Base-by-base conservation (phyloP, 2,329 filamentous ascomycete genomes). In the Neofusicoccum kwambonambiense region DNA sequence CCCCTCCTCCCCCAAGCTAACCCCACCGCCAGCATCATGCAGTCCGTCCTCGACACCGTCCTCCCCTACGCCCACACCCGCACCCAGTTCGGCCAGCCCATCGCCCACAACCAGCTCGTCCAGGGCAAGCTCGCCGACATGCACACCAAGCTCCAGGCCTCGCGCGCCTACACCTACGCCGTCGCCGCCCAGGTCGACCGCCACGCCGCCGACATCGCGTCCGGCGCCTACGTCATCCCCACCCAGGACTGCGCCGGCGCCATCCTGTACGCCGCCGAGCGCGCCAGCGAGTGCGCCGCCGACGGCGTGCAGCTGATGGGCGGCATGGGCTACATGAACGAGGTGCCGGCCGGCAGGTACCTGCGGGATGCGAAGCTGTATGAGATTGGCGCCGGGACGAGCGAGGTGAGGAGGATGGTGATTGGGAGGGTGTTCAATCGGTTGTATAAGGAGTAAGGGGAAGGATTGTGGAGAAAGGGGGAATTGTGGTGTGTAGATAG, bases 321-420 rank as follows among this genome's bases (percentile, higher is more conserved):
- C 17, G 95, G 94, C 0, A 98, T 94, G 87, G 94, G 94, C 3
- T 98, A 98, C 74, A 87, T 96, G 70, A 96, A 97, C 77, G 95
- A 99, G 80, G 92, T 98, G 81, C 89, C 92, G 0, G 93, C 92
- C 0, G 96, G 93, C 22, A 84, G 94, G 68, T 84, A 98, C 69
- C 79, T 98, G 70, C 81, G 95, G 73, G 88, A 90, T 78, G 87
- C 88, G 3, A 90, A 90, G 75, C 77, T 99, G 66, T 99, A 99
- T 77, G 95, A 98, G 80, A 98, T 99, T 75, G 95, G 95, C 1
- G 95, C 95, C 4, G 95, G 95, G 5, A 98, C 95, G 3, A 97
- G 92, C 66, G 95, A 99, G 80, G 89, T 99, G 58, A 84, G 95
- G 69, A 85, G 93, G 69, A 96, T 98, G 87, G 92, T 99, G 4